Percentiles rank a stretch among this genome's conserved stretches.
Evolutionary conservation across 257 asterid species (phyloP).

Genomic region (Gentiana straminea): DNA sequence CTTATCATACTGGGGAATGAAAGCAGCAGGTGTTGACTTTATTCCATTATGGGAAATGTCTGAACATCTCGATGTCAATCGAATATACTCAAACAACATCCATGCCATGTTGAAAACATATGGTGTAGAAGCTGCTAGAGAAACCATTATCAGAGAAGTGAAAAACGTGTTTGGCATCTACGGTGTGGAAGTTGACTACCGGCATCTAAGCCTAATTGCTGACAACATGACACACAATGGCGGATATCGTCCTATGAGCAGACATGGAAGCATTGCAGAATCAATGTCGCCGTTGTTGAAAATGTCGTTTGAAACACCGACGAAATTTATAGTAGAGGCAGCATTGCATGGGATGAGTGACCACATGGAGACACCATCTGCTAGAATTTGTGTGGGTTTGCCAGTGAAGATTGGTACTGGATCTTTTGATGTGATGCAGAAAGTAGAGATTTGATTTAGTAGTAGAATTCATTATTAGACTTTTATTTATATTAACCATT

Average conservation of each 20-base stretch:
- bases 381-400: conserved; percentile 80
- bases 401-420: conserved; percentile 94
- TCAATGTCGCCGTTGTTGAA: conserved; percentile 66
- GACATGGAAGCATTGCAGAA: conserved; percentile 73
- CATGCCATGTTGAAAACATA: conserved; percentile 54
- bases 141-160: conserved; percentile 66
- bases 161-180: conserved; percentile 77
- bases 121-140: conserved; percentile 95
- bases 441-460: conserved; percentile 24
- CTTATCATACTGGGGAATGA: conserved; percentile 60
- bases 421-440: conserved; percentile 77
- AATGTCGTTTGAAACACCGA: conserved; percentile 89
- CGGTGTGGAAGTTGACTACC: conserved; percentile 78
- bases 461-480: too few species aligned
- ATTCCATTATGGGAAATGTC: conserved; percentile 65
- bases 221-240: conserved; percentile 91
- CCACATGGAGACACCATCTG: conserved; percentile 61
- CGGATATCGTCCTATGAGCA: conserved; percentile 78
- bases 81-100: conserved; percentile 68
- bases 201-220: conserved; percentile 77
- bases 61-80: conserved; percentile 52
- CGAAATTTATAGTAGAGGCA: conserved; percentile 82
- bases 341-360: conserved; percentile 60
- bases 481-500: too few species aligned
- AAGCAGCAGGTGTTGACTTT: conserved; percentile 78